Base-by-base conservation (phyloP, 2,329 filamentous ascomycete species). In the Endoconidiophora laricicola region DNA sequence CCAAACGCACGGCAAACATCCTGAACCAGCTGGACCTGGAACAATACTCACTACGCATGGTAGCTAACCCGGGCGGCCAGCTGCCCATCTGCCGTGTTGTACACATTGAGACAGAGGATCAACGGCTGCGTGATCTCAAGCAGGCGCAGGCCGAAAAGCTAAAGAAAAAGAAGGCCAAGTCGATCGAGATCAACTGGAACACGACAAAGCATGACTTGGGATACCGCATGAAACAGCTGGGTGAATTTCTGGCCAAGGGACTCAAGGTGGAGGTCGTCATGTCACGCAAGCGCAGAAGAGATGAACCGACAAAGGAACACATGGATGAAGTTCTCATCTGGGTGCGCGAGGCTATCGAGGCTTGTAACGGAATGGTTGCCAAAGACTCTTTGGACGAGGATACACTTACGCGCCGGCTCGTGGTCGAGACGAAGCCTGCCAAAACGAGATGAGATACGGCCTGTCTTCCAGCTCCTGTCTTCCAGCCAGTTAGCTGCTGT, bases 151-250 rank as follows among this genome's bases (percentile, higher is more conserved):
- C 65, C 57, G 68, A 60, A 56, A 67, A 68, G 43, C 65, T 67
- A 52, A 57, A 58, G 57, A 59, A 65, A 54, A 61, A 63, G 56
- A 54, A 66, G 36, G 70, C 69, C 56, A 95, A 95, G 67, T 81
- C 81, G 60, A 63, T 95, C n/a, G 88, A 95, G 66, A 58, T 96
- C 58, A 90, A 86, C 63, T 96, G 88, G 88, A 79, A 81, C 33
- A 93, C 94, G 59, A 79, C 79, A 54, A 60, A 64, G 10, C 75
- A 90, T 60, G 88, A 95, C 66, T 63, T 94, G 48, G 66, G 66
- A n/a, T 80, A 84, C 61, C 76, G 81, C 60, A 61, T 91, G 62
- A 74, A 74, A 59, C 76, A 78, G 65, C 62, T 90, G 58, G 65
- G 65, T 54, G 70, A 67, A 49, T 94, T 94, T 60, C 60, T 95